Percentiles rank a stretch among this genome's conserved stretches.
phyloP scores from a whole-genome alignment of 106 monocot genomes.

The Apostasia ramifera region DNA sequence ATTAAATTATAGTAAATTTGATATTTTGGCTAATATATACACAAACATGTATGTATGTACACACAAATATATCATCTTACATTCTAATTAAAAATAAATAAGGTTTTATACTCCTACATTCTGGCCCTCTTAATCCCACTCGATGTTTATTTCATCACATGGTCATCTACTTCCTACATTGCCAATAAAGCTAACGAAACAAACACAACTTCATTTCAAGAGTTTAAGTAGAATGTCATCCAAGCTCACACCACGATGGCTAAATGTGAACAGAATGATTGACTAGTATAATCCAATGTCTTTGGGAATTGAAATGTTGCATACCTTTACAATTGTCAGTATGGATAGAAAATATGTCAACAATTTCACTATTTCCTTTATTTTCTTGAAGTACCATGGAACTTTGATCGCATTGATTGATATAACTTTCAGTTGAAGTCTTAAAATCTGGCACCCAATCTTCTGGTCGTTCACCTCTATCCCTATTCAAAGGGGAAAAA shows the following conservation, averaged over 20 bases:
- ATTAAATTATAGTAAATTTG: too few relatives aligned
- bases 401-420: conserved; percentile 10
- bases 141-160: too few relatives aligned
- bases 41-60: too few relatives aligned
- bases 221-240: not conserved
- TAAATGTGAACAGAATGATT: not conserved
- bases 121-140: too few relatives aligned
- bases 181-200: too few relatives aligned
- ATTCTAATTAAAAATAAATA: too few relatives aligned
- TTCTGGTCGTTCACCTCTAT: conserved; percentile 66
- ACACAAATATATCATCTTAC: too few relatives aligned
- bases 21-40: too few relatives aligned
- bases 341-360: conserved; percentile 77
- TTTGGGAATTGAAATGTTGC: not conserved
- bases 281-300: not conserved
- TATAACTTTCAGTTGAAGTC: not conserved
- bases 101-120: too few relatives aligned
- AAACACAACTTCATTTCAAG: too few relatives aligned
- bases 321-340: conserved; percentile 24
- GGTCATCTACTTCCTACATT: too few relatives aligned
- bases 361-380: conserved; percentile 26
- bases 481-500: conserved; percentile 25
- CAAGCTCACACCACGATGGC: not conserved
- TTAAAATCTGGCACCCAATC: conserved; percentile 69
- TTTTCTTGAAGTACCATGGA: conserved; percentile 19